Evolutionary conservation across 331 rosid species (phyloP).

Genomic region (Prunus yedoensis): DNA sequence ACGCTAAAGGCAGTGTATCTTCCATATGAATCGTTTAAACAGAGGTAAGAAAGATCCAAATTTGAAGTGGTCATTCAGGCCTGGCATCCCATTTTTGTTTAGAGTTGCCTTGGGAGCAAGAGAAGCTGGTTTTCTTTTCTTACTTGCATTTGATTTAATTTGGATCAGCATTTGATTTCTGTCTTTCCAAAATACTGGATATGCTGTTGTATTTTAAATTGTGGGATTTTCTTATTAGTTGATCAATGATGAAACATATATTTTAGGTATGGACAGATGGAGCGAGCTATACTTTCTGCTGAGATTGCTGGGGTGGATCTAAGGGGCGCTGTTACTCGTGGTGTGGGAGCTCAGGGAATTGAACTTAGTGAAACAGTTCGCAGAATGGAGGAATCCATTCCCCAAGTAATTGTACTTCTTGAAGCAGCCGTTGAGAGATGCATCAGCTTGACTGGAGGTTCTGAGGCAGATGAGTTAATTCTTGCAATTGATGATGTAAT

Average conservation of each 20-base stretch:
- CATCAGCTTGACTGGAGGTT: constrained; percentile 96
- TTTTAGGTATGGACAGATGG: constrained; percentile 95
- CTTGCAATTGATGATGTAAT: constrained; percentile 91
- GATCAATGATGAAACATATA: constrained; percentile 22
- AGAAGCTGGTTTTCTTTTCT: neutral
- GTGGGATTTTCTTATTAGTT: neutral
- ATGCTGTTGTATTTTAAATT: neutral
- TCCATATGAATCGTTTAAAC: constrained; percentile 90
- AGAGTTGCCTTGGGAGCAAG: neutral
- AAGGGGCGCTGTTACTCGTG: constrained; percentile 98
- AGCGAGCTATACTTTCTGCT: constrained; percentile 90
- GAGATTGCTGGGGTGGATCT: constrained; percentile 95
- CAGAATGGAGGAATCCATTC: constrained; percentile 99
- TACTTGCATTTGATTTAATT: neutral
- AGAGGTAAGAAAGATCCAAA: constrained; percentile 51
- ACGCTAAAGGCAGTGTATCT: constrained; percentile 75
- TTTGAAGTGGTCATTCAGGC: neutral
- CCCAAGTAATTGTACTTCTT: constrained; percentile 86
- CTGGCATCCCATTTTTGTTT: neutral
- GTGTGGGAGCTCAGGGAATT: constrained; percentile 97
- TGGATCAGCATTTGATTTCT: neutral
- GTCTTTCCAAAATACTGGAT: neutral
- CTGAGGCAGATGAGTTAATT: constrained; percentile 95
- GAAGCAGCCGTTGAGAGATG: constrained; percentile 98
- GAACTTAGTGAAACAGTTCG: constrained; percentile 99